Base-by-base conservation (phyloP, 2,329 filamentous ascomycete species). In the Graphilbum fragrans region DNA sequence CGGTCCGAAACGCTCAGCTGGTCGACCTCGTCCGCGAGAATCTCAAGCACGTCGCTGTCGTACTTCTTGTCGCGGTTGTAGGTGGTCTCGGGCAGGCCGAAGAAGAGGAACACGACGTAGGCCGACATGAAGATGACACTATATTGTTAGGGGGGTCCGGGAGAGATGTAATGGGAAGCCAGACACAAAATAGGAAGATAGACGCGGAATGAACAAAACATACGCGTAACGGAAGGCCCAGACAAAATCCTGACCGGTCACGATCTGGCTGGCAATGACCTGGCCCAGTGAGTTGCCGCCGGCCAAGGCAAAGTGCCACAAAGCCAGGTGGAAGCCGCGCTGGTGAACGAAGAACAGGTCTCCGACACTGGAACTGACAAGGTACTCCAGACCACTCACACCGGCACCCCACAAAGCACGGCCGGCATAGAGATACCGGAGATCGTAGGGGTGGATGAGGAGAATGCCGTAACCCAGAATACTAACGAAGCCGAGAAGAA, bases 281-380 rank as follows among this genome's bases (percentile, higher is more conserved):
- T 43, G 41, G 12, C 41, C 37, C 16, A 43, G 19, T 3, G 41
- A 39, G 33, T 43, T 43, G 29, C 41, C 41, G 22, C 41, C 41
- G 2, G 41, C 35, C 16, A 43, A 22, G 29, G 36, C 41, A 29
- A 43, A 43, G 37, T 43, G 37, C 48, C 52, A 51, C 17, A 52
- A 45, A 5, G 55, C 53, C 16, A 52, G 48, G 31, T 51, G 49
- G 46, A 52, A 48, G 11, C 56, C 56, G 41, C 72, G 59, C 50
- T 76, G 67, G 45, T 76, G 70, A 10, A 75, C 55, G 51, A 72
- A 75, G 54, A 74, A 75, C 31, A 74, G 54, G 47, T 75, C 71
- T 5, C 67, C 59, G 36, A 74, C 69, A 2, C 67, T 70, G 9
- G 69, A 57, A 2, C 69, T 52, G 19, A 58, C 51, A 25, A 58